Base-by-base conservation (phyloP, 768 basidiomycete genomes). In the Postia placenta region DNA sequence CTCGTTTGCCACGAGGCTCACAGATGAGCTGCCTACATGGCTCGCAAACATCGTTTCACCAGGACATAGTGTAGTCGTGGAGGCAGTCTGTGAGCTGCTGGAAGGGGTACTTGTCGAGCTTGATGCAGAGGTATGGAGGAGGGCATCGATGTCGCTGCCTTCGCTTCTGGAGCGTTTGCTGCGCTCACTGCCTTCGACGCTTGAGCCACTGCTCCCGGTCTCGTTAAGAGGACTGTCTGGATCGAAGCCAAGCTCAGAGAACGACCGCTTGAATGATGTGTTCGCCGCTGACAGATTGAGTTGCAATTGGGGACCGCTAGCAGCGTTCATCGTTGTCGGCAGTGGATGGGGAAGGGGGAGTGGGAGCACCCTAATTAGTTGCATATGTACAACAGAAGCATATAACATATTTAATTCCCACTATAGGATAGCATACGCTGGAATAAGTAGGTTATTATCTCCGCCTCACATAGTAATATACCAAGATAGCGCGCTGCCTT, bases 181-280 rank as follows among this genome's bases (percentile, higher is more conserved):
- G 23, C 37, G 11, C 15, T 37, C 25, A 24, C 25, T 25, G 23
- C 37, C 27, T 23, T 48, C 47, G 25, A 17, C 45, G 26, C 30
- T 33, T n/a, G n/a, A n/a, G 9, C 30, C 30, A 33, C 27, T 27
- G 22, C 28, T 45, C 12, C 33, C 19, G 4, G 12, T 15, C 3
- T 23, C 44, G 30, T 27, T 30, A 20, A 3, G 22, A 17, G 27
- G 28, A 23, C 33, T 45, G 44, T 19, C 28, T 27, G 35, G 28
- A 27, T 48, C 47, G 25, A 41, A 37, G 4, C 47, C 47, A 15
- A 48, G 24, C 28, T 48, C 47, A 19, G 38, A 35, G 17, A 48
- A 48, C 2, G 47, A 39, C 5, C 47, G 47, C 24, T 48, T 48
- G 36, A 48, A 48, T n/a, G 47, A 48, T 2, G 47, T 48, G 24